These are phyloP conservation scores for Trypanosoma mega DNA, from an alignment of 208 protist species.

Conservation along the genomic window DNA sequence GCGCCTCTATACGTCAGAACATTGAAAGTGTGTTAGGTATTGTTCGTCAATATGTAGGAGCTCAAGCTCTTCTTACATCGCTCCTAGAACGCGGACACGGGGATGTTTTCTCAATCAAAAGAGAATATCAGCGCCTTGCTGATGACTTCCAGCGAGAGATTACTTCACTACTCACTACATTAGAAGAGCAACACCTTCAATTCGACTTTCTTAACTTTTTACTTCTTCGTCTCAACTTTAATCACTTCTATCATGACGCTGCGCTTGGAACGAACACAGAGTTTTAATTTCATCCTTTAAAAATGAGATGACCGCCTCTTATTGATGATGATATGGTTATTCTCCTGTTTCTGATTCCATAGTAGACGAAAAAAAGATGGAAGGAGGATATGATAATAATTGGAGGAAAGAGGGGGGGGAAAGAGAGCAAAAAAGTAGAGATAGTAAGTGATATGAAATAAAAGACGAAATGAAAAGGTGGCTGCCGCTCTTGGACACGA, in stretches of 20 bases:
- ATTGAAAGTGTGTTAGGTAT: constrained; percentile 65
- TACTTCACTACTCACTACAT: constrained; percentile 49
- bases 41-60: constrained; percentile 55
- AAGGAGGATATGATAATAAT: too few species aligned
- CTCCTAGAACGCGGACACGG: constrained; percentile 60
- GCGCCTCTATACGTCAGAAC: constrained; percentile 65
- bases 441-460: too few species aligned
- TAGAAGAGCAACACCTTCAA: constrained; percentile 69
- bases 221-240: constrained; percentile 71
- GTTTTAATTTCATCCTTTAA: constrained; percentile 28
- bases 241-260: constrained; percentile 61
- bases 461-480: too few species aligned
- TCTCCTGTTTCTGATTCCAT: too few species aligned
- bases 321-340: too few species aligned
- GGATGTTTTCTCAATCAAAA: constrained; percentile 52
- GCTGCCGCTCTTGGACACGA: too few species aligned
- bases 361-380: too few species aligned
- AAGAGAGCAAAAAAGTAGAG: not conserved
- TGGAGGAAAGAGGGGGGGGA: constrained; percentile 1
- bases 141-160: constrained; percentile 70
- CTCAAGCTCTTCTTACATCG: constrained; percentile 57
- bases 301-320: too few species aligned
- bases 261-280: constrained; percentile 44
- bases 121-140: constrained; percentile 46
- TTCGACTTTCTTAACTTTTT: constrained; percentile 78